Evolutionary conservation across 495 filamentous ascomycete genomes (phyloP), one percentile per base, ranked within the genome.

Genomic region (Podospora bellae-mahoneyi): DNA sequence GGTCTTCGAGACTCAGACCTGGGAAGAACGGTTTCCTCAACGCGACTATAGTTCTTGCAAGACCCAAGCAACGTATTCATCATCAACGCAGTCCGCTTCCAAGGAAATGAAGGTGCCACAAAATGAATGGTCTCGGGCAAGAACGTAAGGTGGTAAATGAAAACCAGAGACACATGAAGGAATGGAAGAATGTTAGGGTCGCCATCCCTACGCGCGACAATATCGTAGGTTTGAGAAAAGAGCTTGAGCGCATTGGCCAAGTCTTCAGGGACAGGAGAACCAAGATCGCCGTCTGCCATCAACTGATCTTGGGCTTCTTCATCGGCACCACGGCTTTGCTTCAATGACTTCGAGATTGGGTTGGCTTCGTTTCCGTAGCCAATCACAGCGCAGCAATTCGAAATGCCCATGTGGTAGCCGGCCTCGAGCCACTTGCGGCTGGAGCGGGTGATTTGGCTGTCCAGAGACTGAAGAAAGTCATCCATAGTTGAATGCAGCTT

Each of bases 131-230:
- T 86, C 23, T 76, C 74, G 0, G 81, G 81, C 26, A 80, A 80
- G 20, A 83, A 80, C 13, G 83, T 80, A 32, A 90, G 73, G 67
- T 89, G 83, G 76, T 83, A 86, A 9, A 92, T 74, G 74, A 96
- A 94, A 3, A 86, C 86, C 19, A 97, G 79, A 30, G 86, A 85
- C 5, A 89, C 81, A 68, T 96, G 91, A 0, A 90, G 71, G 67
- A 87, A 87, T 2, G 91, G 86, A 19, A 92, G 82, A 16, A 90
- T 79, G 66, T 91, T 90, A 0, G 78, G 78, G 65, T 93, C 90
- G 1, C 85, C 83, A 1, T 82, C 70, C 19, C 91, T 84, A 53
- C 83, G 81, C 18, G 93, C 81, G 28, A 88, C 82, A 13, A 92
- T 69, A n/a, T 79, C 64, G 60, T 79, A 76, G 0, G 81, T 83